A percentile compares a stretch with the other conserved stretches of the same genome.
Evolutionary conservation across 257 asterid species (phyloP).

Genomic region (Solanum clarkiae): DNA sequence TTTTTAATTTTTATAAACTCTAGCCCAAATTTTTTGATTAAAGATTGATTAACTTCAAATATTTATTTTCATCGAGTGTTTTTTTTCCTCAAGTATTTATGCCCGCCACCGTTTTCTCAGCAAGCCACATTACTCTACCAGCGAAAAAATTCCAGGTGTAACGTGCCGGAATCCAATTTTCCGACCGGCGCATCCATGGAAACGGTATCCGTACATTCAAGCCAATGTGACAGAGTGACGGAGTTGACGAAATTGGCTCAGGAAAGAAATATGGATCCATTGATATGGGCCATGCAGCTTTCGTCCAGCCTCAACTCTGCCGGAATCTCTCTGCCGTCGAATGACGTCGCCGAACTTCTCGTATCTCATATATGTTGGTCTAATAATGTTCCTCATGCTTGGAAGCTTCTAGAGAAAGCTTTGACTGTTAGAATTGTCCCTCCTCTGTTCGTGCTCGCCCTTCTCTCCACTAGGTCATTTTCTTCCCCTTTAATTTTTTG

Average conservation of each 20-base stretch:
- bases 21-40: background rate
- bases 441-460: slow-evolving; percentile 71
- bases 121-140: background rate
- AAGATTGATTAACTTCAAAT: background rate
- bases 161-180: background rate
- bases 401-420: slow-evolving; percentile 92
- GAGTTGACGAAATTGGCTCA: slow-evolving; percentile 71
- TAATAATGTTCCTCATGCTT: slow-evolving; percentile 60
- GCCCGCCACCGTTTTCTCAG: background rate
- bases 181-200: background rate
- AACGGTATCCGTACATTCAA: slow-evolving; percentile 10
- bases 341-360: slow-evolving; percentile 52
- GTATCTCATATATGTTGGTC: slow-evolving; percentile 84
- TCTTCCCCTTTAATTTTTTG: background rate
- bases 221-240: slow-evolving; percentile 43
- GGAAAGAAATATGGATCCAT: slow-evolving; percentile 68
- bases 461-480: slow-evolving; percentile 60
- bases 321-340: slow-evolving; percentile 64
- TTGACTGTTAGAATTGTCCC: slow-evolving; percentile 56
- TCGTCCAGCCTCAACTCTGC: slow-evolving; percentile 51
- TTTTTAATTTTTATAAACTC: background rate
- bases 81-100: background rate
- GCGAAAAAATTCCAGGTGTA: background rate
- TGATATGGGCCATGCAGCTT: slow-evolving; percentile 64
- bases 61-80: background rate